These are phyloP conservation scores for Chlamydomonas sp. DNA, from an alignment of 139 green algal genomes.

Conservation along the genomic window DNA sequence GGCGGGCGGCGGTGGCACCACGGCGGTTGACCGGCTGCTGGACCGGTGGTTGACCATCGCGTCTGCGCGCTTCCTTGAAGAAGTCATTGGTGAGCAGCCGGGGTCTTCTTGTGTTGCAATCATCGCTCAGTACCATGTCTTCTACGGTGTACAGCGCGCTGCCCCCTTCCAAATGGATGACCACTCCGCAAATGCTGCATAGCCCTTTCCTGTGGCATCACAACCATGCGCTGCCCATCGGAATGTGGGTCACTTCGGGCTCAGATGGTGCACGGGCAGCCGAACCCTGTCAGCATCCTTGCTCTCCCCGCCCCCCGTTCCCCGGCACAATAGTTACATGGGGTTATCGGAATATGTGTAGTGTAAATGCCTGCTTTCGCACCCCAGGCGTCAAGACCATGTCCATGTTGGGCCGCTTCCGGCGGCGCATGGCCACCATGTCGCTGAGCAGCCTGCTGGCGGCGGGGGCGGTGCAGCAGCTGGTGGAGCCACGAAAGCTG, in stretches of 20 bases:
- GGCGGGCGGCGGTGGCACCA: not conserved
- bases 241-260: too few species aligned
- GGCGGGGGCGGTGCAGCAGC: not conserved
- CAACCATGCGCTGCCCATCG: too few species aligned
- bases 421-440: constrained; percentile 46
- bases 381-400: constrained; percentile 55
- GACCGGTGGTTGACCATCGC: constrained; percentile 55
- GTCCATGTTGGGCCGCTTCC: constrained; percentile 66
- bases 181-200: too few species aligned
- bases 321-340: too few species aligned
- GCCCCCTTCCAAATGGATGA: not conserved
- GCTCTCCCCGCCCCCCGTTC: too few species aligned
- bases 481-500: constrained; percentile 34
- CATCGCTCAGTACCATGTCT: too few species aligned
- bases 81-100: constrained; percentile 34
- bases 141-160: not conserved
- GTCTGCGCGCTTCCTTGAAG: constrained; percentile 43
- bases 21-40: constrained; percentile 20
- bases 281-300: too few species aligned
- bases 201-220: too few species aligned
- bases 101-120: too few species aligned
- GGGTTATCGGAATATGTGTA: too few species aligned
- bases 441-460: constrained; percentile 28
- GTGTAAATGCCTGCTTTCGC: not conserved
- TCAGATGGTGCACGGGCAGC: too few species aligned